A percentile compares a stretch with the other conserved stretches of the same genome.
phyloP scores from a whole-genome alignment of 192 early-diverging fungal genomes.

The Pilaira anomala region DNA sequence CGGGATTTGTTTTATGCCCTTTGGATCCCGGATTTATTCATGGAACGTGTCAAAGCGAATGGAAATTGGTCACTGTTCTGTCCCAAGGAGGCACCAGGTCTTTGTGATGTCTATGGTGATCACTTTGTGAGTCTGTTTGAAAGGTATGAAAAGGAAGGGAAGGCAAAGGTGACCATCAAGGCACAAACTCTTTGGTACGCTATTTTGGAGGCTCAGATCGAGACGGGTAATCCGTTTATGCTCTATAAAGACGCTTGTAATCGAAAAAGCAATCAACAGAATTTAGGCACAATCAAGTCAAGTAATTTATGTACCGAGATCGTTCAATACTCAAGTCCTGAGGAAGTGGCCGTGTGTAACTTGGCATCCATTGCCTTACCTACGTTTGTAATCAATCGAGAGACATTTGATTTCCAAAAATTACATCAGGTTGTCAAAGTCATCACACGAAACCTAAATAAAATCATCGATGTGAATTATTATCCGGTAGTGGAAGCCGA shows the following conservation, averaged over 20 bases:
- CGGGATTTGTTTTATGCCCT: conserved; percentile 97
- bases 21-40: conserved; percentile 98
- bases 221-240: conserved; percentile 98
- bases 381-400: conserved; percentile 66
- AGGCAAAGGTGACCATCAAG: conserved; percentile 86
- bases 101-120: conserved; percentile 91
- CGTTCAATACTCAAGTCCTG: conserved; percentile 92
- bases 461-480: conserved; percentile 96
- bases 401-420: conserved; percentile 78
- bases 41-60: conserved; percentile 93
- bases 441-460: conserved; percentile 89
- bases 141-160: conserved; percentile 80
- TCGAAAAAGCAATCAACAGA: conserved; percentile 98
- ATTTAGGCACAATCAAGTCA: conserved; percentile 98
- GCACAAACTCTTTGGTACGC: conserved; percentile 98
- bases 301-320: conserved; percentile 98
- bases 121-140: conserved; percentile 84
- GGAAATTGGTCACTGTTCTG: conserved; percentile 95
- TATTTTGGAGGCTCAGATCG: conserved; percentile 92
- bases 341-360: conserved; percentile 98
- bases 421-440: conserved; percentile 83
- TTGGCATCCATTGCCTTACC: conserved; percentile 93
- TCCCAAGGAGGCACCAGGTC: conserved; percentile 87
- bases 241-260: conserved; percentile 99
- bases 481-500: conserved; percentile 91